Base-by-base conservation (phyloP, 768 basidiomycete genomes). In the Macrolepiota dolichaula region DNA sequence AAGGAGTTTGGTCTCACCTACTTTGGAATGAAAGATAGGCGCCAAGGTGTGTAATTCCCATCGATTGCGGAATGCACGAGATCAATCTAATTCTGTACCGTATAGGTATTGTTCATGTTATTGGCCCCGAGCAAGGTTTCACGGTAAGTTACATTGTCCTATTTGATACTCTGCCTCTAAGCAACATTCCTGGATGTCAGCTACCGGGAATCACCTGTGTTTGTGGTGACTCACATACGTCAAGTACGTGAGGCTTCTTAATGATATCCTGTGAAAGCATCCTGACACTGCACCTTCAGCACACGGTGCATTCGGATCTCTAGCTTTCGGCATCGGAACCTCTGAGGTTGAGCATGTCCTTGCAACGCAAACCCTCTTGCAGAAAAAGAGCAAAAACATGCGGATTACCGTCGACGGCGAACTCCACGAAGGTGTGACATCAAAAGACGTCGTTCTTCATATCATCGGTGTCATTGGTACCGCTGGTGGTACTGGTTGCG, bases 321-420 rank as follows among this genome's bases (percentile, higher is more conserved):
- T 96, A 63, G 94, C 94, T 0, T 96, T 95, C 68, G 94, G 94
- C 62, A 95, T 96, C 67, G 94, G 94, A 42, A 96, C 94, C 12
- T 94, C 92, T 53, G 93, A 96, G 70, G 94, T 96, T 67, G 94
- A 96, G 70, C 94, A 96, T 71, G 94, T 95, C 65, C 87, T 96
- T 51, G 94, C 94, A 13, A 96, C 94, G 7, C 94, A 96, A 73
- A 93, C 92, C 52, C 79, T 96, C 22, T 77, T 92, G 63, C 94
- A 96, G 75, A 86, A 82, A 70, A 94, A 94, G 74, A 84, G 85
- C 58, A 94, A 94, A 77, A 96, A 95, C 76, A 94, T 96, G 92
- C 87, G 91, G 49, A 91, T 96, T 67, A 87, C 85, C 51, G 92
- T 96, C 64, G 88, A 96, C 55, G 94, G 94, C 62, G 81, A 85